Base-by-base conservation (phyloP, 2,329 filamentous ascomycete genomes). In the Thelonectria olida region DNA sequence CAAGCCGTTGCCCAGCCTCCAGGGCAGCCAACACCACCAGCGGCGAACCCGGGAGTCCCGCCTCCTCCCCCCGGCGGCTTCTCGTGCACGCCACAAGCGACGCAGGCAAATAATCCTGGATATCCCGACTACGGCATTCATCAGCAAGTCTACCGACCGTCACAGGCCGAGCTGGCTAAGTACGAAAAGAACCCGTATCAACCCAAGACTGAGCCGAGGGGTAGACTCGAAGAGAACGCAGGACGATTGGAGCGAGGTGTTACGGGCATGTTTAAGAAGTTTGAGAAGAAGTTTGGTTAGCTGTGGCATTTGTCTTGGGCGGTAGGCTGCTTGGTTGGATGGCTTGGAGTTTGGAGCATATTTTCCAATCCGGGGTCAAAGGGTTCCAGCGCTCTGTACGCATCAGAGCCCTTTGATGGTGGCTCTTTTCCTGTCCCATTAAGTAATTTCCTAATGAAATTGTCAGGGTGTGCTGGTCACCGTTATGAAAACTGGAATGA, bases 231-330 rank as follows among this genome's bases (percentile, higher is more conserved):
- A 69, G 85, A 88, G 73, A 84, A 86, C 62, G 87, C 90, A 0
- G 88, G 86, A 25, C 83, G 86, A 68, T 69, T 93, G 31, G 91
- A 93, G 78, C 88, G 88, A 74, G 88, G 90, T 1, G 85, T 93
- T 5, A 85, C 87, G 25, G 87, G 88, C 7, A 89, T 93, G 81
- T 76, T 93, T 66, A 92, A 90, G 84, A 92, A 89, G 79, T 84
- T 93, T 76, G 91, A 93, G 80, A 92, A 92, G 86, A 91, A 88
- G 73, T 89, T 90, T 77, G 84, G 82, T 0, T 88, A 69, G 34
- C 7, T 22, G 50, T 44, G 34, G 36, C 50, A 17, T 27, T 8
- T 36, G 39, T 36, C 38, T 13, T 54, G 39, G 39, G 25, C 22
- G 51, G 39, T 20, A 13, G n/a, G n/a, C n/a, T n/a, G n/a, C 20